Evolutionary conservation across 1,284 basidiomycete species (phyloP), one percentile per base, ranked within the genome.

Genomic region (Anthracocystis walkeri): DNA sequence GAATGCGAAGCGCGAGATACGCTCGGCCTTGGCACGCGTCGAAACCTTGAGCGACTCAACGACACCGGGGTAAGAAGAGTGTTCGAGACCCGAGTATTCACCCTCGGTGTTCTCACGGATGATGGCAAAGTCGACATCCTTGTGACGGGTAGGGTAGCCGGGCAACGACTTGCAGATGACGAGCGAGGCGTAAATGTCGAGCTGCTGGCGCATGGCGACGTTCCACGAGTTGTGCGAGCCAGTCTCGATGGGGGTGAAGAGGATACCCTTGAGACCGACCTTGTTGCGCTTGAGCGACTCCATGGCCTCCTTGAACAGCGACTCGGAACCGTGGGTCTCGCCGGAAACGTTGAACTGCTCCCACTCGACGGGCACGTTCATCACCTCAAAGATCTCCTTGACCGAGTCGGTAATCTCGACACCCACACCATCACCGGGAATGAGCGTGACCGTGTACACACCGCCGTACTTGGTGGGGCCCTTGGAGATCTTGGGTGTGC

Each of bases 41-140:
- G 94, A 96, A 62, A 99, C 94, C 89, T 99, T 99, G 88, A 99
- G 89, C 84, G 90, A 93, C 89, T 99, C 97, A 54, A 99, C 97
- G 77, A 99, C 97, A 86, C 97, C 97, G 27, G 97, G 97, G 87
- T 92, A 97, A 82, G 93, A 94, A 71, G 82, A 78, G 88, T 99
- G 97, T 87, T 99, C 97, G 77, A 99, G 88, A 65, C 97, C 97
- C 80, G 95, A 96, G 89, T 99, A 99, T 88, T 99, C 97, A 81
- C 97, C 97, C 89, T 99, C 97, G 23, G 97, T 99, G 89, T 99
- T 99, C 87, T 99, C 97, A 87, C 97, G 95, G 86, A 99, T 98
- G 87, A 99, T 95, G 82, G 93, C 95, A 87, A 97, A 97, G 88
- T 99, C 96, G 85, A 99, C 97, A 85, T 97, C 92, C 75, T 91